Base-by-base conservation (phyloP, 2,329 filamentous ascomycete genomes). In the Penicillium paneum region DNA sequence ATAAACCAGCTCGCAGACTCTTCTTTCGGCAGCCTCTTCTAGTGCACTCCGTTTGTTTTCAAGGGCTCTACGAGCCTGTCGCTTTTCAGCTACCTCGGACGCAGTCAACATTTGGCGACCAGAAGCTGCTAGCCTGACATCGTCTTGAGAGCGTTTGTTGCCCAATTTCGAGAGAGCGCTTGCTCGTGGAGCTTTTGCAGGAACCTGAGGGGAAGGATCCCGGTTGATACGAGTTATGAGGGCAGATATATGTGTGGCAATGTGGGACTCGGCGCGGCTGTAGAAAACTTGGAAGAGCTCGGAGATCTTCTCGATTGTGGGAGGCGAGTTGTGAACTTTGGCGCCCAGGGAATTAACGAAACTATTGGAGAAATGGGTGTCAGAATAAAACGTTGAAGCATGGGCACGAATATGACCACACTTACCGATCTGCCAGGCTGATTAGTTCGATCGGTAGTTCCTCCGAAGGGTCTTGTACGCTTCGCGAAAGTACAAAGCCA, bases 221-320 rank as follows among this genome's bases (percentile, higher is more conserved):
- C 90, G 86, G 55, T 83, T 88, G 62, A 94, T 84, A 39, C 86
- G 83, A 19, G 87, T 88, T 2, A 89, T 88, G 13, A 97, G 79
- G 2, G 88, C 84, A 34, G 87, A 88, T 60, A 97, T 90, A 70
- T 97, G 92, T 0, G 91, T 96, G 49, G 85, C 83, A 55, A 97
- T 92, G 64, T 94, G 90, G 2, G 85, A 81, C 11, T 91, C 88
- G 21, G 92, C 90, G 53, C 86, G 83, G 39, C 82, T 78, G 70
- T 99, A 99, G 72, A 97, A 99, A 54, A 96, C 91, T 74, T 99
- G 94, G 70, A 97, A 97, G 49, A 94, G 81, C n/a, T 84, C 82
- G 8, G 91, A 88, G 15, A 97, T 81, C 58, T 83, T 87, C 44
- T 96, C 91, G 67, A 95, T 88, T 42, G 84, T 89, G 0, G 94